phyloP scores from a whole-genome alignment of 352 stramenopile genomes.

The Pythium aquatile region DNA sequence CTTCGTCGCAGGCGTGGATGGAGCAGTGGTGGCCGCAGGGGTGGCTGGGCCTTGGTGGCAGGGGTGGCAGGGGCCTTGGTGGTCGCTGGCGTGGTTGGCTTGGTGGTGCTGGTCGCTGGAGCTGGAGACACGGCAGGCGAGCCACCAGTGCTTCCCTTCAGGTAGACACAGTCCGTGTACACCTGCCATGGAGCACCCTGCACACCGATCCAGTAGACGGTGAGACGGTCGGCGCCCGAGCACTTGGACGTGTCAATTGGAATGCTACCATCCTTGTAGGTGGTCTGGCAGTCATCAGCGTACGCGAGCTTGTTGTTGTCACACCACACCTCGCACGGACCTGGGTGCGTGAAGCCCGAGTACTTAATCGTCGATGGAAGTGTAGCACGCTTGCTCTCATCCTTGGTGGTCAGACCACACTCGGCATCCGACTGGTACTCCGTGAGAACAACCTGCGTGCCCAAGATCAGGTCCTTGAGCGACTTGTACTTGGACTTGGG shows the following conservation, averaged over 20 bases:
- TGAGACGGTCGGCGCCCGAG: constrained; percentile 39
- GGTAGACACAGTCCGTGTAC: constrained; percentile 60
- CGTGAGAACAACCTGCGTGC: constrained; percentile 44
- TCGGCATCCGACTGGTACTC: constrained; percentile 31
- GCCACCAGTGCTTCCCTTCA: constrained; percentile 30
- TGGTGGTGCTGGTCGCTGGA: constrained; percentile 1
- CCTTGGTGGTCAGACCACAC: constrained; percentile 44
- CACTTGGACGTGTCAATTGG: constrained; percentile 47
- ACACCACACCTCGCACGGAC: constrained; percentile 62
- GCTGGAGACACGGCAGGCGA: constrained; percentile 11
- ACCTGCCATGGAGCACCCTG: constrained; percentile 58
- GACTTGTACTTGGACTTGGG: constrained; percentile 36
- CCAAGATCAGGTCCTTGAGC: constrained; percentile 40
- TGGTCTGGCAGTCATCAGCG: constrained; percentile 45
- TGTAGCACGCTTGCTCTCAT: constrained; percentile 35
- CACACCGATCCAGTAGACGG: constrained; percentile 60
- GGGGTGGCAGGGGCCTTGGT: constrained; percentile 6
- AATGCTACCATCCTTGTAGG: constrained; percentile 36
- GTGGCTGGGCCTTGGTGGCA: not conserved
- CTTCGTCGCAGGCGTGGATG: not conserved
- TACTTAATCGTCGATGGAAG: constrained; percentile 43
- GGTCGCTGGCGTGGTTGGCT: not conserved
- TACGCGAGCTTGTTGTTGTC: constrained; percentile 52
- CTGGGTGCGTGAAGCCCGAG: constrained; percentile 53
- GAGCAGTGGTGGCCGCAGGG: not conserved